Conservation (phyloP, 176 grass and related monocot genomes). For the Saccharum spontaneum region DNA sequence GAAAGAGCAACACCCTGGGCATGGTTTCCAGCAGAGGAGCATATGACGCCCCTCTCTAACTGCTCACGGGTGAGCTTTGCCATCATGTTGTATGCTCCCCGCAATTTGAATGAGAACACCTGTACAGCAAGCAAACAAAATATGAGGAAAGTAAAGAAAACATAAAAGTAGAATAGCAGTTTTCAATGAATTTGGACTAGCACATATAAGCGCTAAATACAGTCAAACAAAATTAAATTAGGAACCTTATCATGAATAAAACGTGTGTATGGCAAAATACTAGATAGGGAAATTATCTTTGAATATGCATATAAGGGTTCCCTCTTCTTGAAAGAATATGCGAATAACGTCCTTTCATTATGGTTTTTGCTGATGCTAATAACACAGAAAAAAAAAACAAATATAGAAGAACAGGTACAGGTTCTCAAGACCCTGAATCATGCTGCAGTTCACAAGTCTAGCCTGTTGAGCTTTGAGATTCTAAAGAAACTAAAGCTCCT, state of each 20-base stretch:
- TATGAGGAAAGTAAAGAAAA: neutral
- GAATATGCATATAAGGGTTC: neutral
- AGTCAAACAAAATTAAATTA: neutral
- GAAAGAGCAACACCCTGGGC: conserved; percentile 97
- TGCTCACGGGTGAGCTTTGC: conserved; percentile 75
- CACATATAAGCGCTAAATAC: neutral
- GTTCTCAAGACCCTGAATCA: neutral
- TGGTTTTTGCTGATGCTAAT: neutral
- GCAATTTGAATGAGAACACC: conserved; percentile 99
- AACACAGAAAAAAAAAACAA: neutral
- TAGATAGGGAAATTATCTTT: neutral
- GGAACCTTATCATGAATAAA: neutral
- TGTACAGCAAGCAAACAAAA: conserved; percentile 34
- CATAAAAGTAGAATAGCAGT: neutral
- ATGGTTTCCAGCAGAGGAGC: conserved; percentile 99
- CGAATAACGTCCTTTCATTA: neutral
- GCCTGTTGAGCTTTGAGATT: neutral
- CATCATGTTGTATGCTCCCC: conserved; percentile 99
- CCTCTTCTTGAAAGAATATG: neutral
- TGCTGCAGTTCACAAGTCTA: neutral
- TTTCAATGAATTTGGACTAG: neutral
- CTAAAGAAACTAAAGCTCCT: neutral
- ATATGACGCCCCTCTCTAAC: conserved; percentile 88
- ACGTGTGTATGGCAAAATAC: neutral
- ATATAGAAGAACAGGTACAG: neutral